Evolutionary conservation across 169 alveolate species (phyloP).

Genomic region (Plasmodium ovale): DNA sequence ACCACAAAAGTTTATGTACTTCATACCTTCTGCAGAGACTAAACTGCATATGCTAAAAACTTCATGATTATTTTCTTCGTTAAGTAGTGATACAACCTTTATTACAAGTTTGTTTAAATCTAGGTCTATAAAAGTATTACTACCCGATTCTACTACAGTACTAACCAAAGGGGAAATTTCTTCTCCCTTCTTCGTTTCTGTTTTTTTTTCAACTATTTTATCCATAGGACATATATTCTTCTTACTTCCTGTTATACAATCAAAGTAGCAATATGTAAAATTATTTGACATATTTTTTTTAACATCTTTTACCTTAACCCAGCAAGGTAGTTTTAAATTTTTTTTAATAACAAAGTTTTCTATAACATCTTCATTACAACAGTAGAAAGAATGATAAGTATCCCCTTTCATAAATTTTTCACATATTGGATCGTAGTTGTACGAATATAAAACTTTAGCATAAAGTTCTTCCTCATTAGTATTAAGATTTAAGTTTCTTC

Average conservation of each 20-base stretch:
- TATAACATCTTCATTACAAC: constrained; percentile 70
- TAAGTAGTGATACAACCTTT: constrained; percentile 45
- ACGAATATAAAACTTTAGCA: constrained; percentile 49
- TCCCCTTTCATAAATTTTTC: constrained; percentile 35
- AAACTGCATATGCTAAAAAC: constrained; percentile 41
- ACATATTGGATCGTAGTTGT: constrained; percentile 49
- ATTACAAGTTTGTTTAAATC: constrained; percentile 43
- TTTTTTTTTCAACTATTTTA: neutral
- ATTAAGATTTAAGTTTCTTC: constrained; percentile 43
- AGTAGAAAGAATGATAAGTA: constrained; percentile 50
- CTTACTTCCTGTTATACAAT: constrained; percentile 6
- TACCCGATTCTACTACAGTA: neutral
- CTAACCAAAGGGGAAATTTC: neutral
- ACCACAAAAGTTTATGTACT: constrained; percentile 54
- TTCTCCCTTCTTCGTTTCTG: neutral
- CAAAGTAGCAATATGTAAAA: constrained; percentile 69
- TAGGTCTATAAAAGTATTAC: constrained; percentile 18
- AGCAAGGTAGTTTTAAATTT: constrained; percentile 61
- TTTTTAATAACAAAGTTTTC: constrained; percentile 68
- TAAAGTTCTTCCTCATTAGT: constrained; percentile 53
- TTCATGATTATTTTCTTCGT: constrained; percentile 68
- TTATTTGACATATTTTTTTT: constrained; percentile 21
- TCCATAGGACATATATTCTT: constrained; percentile 45
- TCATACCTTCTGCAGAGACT: constrained; percentile 27
- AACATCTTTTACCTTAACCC: constrained; percentile 53